Percentiles rank a stretch among this genome's conserved stretches.
Evolutionary conservation across 345 rosid genomes (phyloP).

Genomic region (Eucalyptus microcorys): DNA sequence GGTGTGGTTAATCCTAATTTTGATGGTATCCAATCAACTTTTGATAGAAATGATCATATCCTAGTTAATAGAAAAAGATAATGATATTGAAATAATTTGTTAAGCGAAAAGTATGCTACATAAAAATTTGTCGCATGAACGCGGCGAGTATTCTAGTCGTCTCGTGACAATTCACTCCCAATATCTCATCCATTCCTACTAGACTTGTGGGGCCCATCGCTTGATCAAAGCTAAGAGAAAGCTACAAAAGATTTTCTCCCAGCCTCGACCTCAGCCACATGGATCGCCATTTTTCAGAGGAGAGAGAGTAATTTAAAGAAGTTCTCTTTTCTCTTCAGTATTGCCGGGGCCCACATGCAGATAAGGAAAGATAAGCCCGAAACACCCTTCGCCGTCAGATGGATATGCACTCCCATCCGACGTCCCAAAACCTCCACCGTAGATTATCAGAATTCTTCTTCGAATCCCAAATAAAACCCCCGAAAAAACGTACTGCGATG

Average conservation of each 20-base stretch:
- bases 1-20: neutral
- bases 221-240: neutral
- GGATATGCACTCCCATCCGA: slow-evolving; percentile 57
- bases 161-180: neutral
- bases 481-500: neutral
- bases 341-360: slow-evolving; percentile 21
- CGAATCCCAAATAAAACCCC: neutral
- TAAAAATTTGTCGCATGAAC: neutral
- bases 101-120: neutral
- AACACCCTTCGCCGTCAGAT: slow-evolving; percentile 35
- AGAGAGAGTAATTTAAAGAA: neutral
- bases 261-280: neutral
- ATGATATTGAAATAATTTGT: neutral
- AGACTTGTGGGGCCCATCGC: neutral
- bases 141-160: neutral
- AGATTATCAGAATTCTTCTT: slow-evolving; percentile 12
- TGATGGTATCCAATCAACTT: neutral
- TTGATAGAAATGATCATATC: neutral
- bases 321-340: neutral
- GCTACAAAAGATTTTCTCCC: neutral
- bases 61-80: neutral
- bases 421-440: slow-evolving; percentile 1
- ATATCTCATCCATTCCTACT: neutral
- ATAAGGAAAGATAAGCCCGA: slow-evolving; percentile 54
- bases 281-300: neutral